phyloP scores from a whole-genome alignment of 352 stramenopile species.

The Globisporangium canariense region DNA sequence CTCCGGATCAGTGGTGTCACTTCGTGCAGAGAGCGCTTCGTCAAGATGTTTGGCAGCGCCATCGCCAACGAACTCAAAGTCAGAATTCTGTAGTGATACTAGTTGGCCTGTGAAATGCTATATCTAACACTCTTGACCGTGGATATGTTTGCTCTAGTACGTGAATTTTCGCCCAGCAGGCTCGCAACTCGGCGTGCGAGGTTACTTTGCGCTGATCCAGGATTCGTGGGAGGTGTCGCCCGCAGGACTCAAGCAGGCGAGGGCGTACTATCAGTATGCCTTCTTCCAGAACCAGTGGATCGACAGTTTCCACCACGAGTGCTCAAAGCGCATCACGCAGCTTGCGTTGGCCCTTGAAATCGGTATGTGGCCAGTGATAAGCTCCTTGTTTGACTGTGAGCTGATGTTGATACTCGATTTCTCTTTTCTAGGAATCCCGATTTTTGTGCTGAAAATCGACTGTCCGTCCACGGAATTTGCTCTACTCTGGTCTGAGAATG shows the following conservation, averaged over 20 bases:
- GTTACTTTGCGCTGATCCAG: conserved; percentile 52
- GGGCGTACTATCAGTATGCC: conserved; percentile 66
- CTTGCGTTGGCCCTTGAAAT: conserved; percentile 8
- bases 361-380: not conserved
- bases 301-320: conserved; percentile 47
- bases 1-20: conserved; percentile 12
- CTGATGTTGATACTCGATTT: not conserved
- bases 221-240: conserved; percentile 26
- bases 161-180: conserved; percentile 24
- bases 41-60: conserved; percentile 34
- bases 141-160: conserved; percentile 23
- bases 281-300: conserved; percentile 69
- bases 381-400: not conserved
- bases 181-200: conserved; percentile 34
- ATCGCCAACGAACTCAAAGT: conserved; percentile 46
- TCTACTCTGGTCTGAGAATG: conserved; percentile 22
- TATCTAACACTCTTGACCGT: not conserved
- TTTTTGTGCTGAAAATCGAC: conserved; percentile 74
- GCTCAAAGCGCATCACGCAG: conserved; percentile 42
- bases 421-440: conserved; percentile 46
- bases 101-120: not conserved
- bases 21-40: conserved; percentile 36
- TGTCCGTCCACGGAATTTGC: conserved; percentile 31
- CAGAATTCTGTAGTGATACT: not conserved
- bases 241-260: conserved; percentile 53